Evolutionary conservation across 257 asterid genomes (phyloP).

Genomic region (Scutellaria minor): DNA sequence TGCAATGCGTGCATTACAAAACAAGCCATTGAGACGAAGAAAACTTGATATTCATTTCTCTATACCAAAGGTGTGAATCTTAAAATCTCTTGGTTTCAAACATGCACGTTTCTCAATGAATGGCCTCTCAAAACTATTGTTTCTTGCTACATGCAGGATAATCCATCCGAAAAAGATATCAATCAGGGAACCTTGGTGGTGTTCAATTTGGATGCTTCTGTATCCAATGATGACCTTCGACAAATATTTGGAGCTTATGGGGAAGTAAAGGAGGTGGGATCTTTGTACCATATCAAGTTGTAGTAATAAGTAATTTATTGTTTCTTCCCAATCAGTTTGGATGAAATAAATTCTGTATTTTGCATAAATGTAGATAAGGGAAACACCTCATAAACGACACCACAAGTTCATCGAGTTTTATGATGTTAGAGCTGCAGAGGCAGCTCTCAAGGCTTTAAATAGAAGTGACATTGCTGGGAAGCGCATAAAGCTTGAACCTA

Average conservation of each 20-base stretch:
- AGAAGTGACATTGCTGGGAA: slow-evolving; percentile 92
- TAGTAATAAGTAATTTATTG: background rate
- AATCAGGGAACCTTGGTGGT: slow-evolving; percentile 98
- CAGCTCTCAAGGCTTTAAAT: slow-evolving; percentile 90
- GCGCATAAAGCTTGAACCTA: slow-evolving; percentile 94
- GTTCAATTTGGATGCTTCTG: slow-evolving; percentile 95
- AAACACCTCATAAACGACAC: slow-evolving; percentile 91
- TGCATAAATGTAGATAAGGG: slow-evolving; percentile 73
- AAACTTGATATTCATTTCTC: slow-evolving; percentile 97
- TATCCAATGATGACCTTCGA: slow-evolving; percentile 88
- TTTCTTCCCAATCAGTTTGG: slow-evolving; percentile 15
- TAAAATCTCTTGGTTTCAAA: slow-evolving; percentile 1
- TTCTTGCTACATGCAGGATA: slow-evolving; percentile 63
- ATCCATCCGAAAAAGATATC: slow-evolving; percentile 93
- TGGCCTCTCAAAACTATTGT: slow-evolving; percentile 15
- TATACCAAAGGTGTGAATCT: slow-evolving; percentile 77
- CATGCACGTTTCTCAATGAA: background rate
- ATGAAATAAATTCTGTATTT: slow-evolving; percentile 33
- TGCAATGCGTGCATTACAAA: slow-evolving; percentile 87
- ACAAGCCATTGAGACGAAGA: slow-evolving; percentile 89
- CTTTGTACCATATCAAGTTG: slow-evolving; percentile 19
- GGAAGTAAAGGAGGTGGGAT: slow-evolving; percentile 91
- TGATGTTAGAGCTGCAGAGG: slow-evolving; percentile 96
- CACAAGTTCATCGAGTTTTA: slow-evolving; percentile 96
- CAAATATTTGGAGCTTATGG: slow-evolving; percentile 96